These are phyloP conservation scores for Leccinellum rugosiceps DNA, from an alignment of 768 basidiomycete species.

Conservation along the genomic window DNA sequence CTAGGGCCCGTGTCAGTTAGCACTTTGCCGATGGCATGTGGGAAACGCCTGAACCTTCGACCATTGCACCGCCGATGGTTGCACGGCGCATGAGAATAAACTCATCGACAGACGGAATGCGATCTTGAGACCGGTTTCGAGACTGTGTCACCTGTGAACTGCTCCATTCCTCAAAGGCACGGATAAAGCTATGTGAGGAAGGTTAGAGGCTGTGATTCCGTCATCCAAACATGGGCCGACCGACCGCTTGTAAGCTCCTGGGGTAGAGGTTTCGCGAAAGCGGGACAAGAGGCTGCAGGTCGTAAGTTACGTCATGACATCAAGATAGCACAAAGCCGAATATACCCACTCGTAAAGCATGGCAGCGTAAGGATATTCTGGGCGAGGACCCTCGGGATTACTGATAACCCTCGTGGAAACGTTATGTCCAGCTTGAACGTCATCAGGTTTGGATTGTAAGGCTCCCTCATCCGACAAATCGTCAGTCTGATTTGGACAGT, in stretches of 20 bases:
- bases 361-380: slow-evolving; percentile 36
- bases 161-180: slow-evolving; percentile 36
- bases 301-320: slow-evolving; percentile 13
- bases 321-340: neutral
- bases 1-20: slow-evolving; percentile 16
- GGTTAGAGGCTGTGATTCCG: neutral
- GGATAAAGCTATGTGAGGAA: slow-evolving; percentile 27
- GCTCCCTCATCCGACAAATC: slow-evolving; percentile 38
- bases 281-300: slow-evolving; percentile 29
- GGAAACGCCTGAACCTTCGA: slow-evolving; percentile 31
- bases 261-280: slow-evolving; percentile 36
- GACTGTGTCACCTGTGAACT: slow-evolving; percentile 36
- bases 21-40: neutral
- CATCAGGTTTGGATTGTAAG: slow-evolving; percentile 34
- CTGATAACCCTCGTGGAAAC: slow-evolving; percentile 30
- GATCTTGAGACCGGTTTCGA: slow-evolving; percentile 33
- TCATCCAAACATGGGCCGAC: neutral
- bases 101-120: slow-evolving; percentile 37
- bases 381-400: slow-evolving; percentile 27
- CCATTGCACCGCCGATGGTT: slow-evolving; percentile 37
- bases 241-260: slow-evolving; percentile 35
- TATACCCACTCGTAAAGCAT: slow-evolving; percentile 37
- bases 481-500: slow-evolving; percentile 27
- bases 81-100: slow-evolving; percentile 37
- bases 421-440: slow-evolving; percentile 32